Evolutionary conservation across 2,329 filamentous ascomycete species (phyloP).

Genomic region (Tolypocladium album): DNA sequence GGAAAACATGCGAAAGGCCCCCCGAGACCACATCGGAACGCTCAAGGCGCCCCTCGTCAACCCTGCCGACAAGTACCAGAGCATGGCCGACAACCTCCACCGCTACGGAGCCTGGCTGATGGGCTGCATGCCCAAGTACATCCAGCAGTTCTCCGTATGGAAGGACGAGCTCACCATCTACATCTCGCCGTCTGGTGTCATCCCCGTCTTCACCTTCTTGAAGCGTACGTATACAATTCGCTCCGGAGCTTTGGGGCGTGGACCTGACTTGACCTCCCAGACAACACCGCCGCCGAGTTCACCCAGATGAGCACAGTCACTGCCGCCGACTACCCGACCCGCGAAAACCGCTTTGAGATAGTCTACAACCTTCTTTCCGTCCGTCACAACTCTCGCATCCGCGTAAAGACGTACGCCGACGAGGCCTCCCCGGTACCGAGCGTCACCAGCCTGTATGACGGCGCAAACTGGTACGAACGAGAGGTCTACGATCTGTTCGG

Average conservation of each 20-base stretch:
- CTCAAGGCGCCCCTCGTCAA: constrained; percentile 77
- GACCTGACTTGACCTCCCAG: constrained; percentile 24
- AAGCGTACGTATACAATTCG: constrained; percentile 47
- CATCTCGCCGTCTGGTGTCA: constrained; percentile 76
- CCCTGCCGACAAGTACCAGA: constrained; percentile 83
- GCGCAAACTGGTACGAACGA: constrained; percentile 97
- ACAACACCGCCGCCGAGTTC: constrained; percentile 95
- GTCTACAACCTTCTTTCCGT: constrained; percentile 97
- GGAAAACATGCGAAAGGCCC: constrained; percentile 57
- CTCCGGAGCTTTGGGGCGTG: background rate
- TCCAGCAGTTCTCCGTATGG: constrained; percentile 99
- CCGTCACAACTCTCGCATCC: constrained; percentile 90
- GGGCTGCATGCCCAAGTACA: constrained; percentile 92
- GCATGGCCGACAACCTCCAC: constrained; percentile 80
- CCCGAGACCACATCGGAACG: constrained; percentile 45
- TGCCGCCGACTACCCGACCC: constrained; percentile 89
- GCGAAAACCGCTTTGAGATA: constrained; percentile 91
- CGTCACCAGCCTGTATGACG: constrained; percentile 77
- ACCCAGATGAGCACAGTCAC: constrained; percentile 90
- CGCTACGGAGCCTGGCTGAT: constrained; percentile 94
- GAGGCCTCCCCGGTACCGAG: constrained; percentile 90
- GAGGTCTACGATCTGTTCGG: constrained; percentile 97
- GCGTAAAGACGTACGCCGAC: constrained; percentile 97
- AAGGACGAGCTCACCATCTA: constrained; percentile 97
- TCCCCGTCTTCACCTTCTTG: constrained; percentile 88